Evolutionary conservation across 176 grass and related monocot genomes (phyloP).

Genomic region (Melocanna baccifera): DNA sequence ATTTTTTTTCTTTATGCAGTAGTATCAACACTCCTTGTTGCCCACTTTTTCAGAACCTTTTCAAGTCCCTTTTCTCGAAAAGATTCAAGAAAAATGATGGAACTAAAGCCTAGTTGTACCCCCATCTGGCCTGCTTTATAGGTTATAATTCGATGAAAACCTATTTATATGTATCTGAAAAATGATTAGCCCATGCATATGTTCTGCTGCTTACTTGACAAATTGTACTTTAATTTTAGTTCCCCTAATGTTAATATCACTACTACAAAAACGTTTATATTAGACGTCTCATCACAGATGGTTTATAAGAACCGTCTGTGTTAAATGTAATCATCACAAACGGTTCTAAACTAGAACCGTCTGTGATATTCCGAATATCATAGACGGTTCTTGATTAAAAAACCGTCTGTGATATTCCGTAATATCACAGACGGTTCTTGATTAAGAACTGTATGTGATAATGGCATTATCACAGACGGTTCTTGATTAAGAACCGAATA

Average conservation of each 20-base stretch:
- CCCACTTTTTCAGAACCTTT: neutral
- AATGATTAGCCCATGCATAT: neutral
- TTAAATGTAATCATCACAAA: no score
- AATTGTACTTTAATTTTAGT: neutral
- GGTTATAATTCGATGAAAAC: neutral
- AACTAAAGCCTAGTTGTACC: neutral
- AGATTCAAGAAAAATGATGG: neutral
- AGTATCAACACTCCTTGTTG: neutral
- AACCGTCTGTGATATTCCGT: no score
- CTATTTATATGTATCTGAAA: neutral
- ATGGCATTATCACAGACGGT: no score
- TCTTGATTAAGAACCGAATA: no score
- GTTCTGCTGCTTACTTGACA: neutral
- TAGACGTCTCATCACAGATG: no score
- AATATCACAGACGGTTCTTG: no score
- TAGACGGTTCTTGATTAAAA: no score
- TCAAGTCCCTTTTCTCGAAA: neutral
- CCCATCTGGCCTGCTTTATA: neutral
- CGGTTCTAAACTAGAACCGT: no score
- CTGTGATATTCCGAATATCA: no score
- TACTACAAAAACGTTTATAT: no score
- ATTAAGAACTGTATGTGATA: no score
- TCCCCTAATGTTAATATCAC: neutral
- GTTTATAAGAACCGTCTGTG: no score
- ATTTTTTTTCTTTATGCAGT: neutral